Evolutionary conservation across 495 filamentous ascomycete species (phyloP), one percentile per base, ranked within the genome.

Genomic region (Penicilliopsis zonata): DNA sequence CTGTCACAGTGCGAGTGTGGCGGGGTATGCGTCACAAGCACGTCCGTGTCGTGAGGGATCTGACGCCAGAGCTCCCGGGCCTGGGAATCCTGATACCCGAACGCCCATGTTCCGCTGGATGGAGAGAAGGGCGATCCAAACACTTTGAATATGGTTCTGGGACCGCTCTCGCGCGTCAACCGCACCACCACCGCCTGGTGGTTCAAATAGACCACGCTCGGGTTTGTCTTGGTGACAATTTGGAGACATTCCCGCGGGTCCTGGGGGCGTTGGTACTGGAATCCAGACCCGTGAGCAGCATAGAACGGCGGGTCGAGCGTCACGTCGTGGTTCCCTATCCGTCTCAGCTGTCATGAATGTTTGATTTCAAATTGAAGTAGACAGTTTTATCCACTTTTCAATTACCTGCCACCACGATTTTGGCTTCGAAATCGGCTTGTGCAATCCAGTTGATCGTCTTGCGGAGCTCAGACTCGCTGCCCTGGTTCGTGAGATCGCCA

Each of bases 101-200:
- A 88, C 0, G 81, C 82, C 81, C 81, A 86, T 9, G 54, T 56
- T 2, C 76, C 71, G n/a, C 58, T 43, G 4, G 59, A 60, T 2
- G 78, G 81, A 16, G 75, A 75, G 38, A 68, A 79, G 1, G 82
- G 84, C 2, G 80, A 87, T 4, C 80, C 82, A 39, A 86, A 87
- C 16, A 86, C 67, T 29, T 68, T 78, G 53, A 90, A 82, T 15
- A 52, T 57, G 20, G 77, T 86, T 10, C 55, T 61, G 29, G 80
- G 78, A 0, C 79, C 80, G 15, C 55, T 55, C 7, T 70, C 52
- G 15, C 67, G 62, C 14, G 42, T 61, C 24, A 86, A 58, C 18
- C 61, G 63, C 42, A 87, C 59, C 5, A 60, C 49, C 6, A 67
- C 60, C 33, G 74, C 63, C 42, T 75, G 53, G 47, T 87, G 78